Conservation (phyloP, 2,329 filamentous ascomycete species). For the Fusarium fracticaudum region DNA sequence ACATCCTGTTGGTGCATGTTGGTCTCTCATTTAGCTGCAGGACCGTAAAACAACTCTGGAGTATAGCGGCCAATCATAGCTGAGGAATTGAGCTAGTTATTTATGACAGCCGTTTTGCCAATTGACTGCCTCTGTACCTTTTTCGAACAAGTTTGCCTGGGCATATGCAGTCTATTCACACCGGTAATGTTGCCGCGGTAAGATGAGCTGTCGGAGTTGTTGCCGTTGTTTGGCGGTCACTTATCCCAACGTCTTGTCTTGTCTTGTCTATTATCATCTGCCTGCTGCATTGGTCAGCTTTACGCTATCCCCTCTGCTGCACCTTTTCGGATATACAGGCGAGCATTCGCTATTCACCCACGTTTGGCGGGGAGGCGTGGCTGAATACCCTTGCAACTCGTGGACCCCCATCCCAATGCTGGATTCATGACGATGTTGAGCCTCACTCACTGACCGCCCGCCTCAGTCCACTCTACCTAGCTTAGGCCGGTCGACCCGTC, state of each 20-base stretch:
- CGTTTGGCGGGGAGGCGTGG: slow-evolving; percentile 13
- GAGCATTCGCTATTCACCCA: slow-evolving; percentile 5
- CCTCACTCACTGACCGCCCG: slow-evolving; percentile 23
- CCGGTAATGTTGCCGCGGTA: slow-evolving; percentile 1
- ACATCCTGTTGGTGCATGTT: slow-evolving; percentile 4
- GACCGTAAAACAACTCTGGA: slow-evolving; percentile 1
- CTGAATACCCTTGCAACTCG: slow-evolving; percentile 11
- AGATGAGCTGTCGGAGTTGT: neutral
- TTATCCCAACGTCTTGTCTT: neutral
- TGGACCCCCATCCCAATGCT: slow-evolving; percentile 17
- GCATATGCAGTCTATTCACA: slow-evolving; percentile 9
- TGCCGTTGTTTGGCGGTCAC: neutral
- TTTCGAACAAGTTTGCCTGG: slow-evolving; percentile 2
- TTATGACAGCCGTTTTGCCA: slow-evolving; percentile 2
- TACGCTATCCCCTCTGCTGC: neutral
- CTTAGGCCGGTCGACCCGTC: slow-evolving; percentile 8
- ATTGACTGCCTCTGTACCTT: neutral
- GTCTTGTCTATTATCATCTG: neutral
- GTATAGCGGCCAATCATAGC: neutral
- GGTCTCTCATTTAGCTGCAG: slow-evolving; percentile 3
- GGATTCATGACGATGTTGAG: slow-evolving; percentile 32
- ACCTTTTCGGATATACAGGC: slow-evolving; percentile 12
- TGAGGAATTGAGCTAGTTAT: neutral
- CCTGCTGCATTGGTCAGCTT: neutral
- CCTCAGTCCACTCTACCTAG: slow-evolving; percentile 16